Evolutionary conservation across 2,329 filamentous ascomycete species (phyloP).

Genomic region (Calonectria ilicicola): DNA sequence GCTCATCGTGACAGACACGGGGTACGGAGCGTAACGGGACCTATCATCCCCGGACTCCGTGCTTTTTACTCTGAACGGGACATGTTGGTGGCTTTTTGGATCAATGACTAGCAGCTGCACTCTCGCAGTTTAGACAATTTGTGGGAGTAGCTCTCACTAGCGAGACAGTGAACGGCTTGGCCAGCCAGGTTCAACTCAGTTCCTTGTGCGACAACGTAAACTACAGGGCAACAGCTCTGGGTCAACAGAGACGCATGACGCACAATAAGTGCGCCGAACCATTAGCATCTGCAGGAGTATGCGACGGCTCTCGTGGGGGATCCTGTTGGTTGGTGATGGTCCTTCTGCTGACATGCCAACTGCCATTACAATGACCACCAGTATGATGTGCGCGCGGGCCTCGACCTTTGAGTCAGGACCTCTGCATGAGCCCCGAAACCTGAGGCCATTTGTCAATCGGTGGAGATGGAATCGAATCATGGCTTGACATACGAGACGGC

Average conservation of each 20-base stretch:
- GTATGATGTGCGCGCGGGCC: background rate
- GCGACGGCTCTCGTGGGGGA: background rate
- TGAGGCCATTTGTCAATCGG: conserved; percentile 9
- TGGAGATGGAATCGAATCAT: conserved; percentile 17
- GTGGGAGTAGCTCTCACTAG: background rate
- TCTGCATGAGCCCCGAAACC: conserved; percentile 9
- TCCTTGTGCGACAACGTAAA: background rate
- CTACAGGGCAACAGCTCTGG: background rate
- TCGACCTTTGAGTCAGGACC: conserved; percentile 12
- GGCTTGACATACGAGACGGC: background rate
- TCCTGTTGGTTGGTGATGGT: background rate
- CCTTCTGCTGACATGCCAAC: background rate
- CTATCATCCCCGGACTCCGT: background rate
- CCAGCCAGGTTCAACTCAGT: background rate
- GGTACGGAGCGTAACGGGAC: background rate
- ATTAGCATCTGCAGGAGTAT: background rate
- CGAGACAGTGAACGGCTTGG: background rate
- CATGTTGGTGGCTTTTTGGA: background rate
- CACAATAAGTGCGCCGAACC: background rate
- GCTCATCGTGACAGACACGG: conserved; percentile 6
- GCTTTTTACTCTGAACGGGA: background rate
- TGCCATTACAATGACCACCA: background rate
- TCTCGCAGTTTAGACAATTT: background rate
- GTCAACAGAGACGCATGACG: background rate
- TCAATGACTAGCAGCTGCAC: conserved; percentile 4